Evolutionary conservation across 2,329 filamentous ascomycete genomes (phyloP), one percentile per base, ranked within the genome.

Genomic region (Massarina eburnea): DNA sequence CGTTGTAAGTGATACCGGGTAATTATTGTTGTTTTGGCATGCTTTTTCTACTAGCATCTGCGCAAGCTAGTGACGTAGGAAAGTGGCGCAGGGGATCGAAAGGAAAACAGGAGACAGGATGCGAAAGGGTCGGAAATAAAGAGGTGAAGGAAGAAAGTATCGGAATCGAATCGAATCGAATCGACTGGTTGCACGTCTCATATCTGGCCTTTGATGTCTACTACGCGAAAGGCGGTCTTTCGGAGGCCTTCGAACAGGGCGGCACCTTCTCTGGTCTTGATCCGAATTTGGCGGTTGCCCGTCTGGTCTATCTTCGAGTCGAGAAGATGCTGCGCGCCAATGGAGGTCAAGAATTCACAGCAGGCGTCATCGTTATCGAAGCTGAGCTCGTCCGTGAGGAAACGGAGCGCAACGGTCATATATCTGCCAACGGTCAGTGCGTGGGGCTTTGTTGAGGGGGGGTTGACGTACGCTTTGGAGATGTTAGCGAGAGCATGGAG

Each of bases 191-290:
- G 30, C 46, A 46, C 41, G 42, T 22, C 46, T 86, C 76, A 94
- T 67, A 96, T 95, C 75, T 97, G 92, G 65, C 92, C 91, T 76
- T 97, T 96, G 77, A 97, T 95, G 75, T 97, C 91, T 77, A 97
- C 87, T 67, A 85, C 86, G 65, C 83, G 81, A 73, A 96, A 95
- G 39, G 92, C 92, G 52, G 80, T 78, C 30, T 77, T 72, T 68
- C 85, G 87, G 48, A 88, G 83, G 42, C 74, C 69, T 67, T 96
- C 90, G 71, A 97, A 96, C 17, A 86, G 73, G 33, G 71, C 67
- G 22, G 54, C 59, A 36, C 45, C 86, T 54, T 83, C 81, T 53
- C 88, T 85, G 54, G 85, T 79, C 54, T 84, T 85, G 68, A 68
- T 62, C 18, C 62, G 62, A 35, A 48, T 52, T 24, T 61, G 57